Base-by-base conservation (phyloP, 768 basidiomycete genomes). In the Chlorophyllum brunneum region DNA sequence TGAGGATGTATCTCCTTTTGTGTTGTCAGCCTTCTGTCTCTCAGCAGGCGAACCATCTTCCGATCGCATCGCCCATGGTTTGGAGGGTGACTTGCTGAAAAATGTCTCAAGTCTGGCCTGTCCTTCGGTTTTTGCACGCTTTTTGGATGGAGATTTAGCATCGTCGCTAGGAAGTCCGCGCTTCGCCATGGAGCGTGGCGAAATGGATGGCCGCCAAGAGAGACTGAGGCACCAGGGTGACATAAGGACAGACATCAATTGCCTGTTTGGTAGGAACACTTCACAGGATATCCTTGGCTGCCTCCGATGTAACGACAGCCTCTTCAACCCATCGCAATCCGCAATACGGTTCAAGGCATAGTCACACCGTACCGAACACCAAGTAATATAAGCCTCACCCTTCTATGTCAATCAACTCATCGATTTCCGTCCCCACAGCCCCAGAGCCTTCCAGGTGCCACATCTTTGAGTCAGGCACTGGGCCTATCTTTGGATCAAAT, bases 61-160 rank as follows among this genome's bases (percentile, higher is more conserved):
- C 51, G 34, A n/a, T 23, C 30, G 36, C 11, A 27, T 13, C 43
- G 40, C 18, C 3, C 18, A 36, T 26, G 13, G 7, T 26, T 53
- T 53, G 33, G 24, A 24, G 16, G 51, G 36, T 27, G 36, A 46
- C 20, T 18, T 20, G 22, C 24, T 31, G 43, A 53, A 53, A 53
- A 53, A 53, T 15, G 43, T 22, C 3, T 53, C 51, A 18, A 53
- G 43, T 8, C 51, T 43, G 20, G 43, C 36, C 15, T 53, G 51
- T n/a, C 36, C 29, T 33, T 42, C 51, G 10, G 34, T 26, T 18
- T 37, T 53, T 24, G 41, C 15, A 11, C 51, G 51, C 43, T 53
- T 53, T 40, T 39, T 38, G 16, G 43, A 20, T 16, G 51, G 42
- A 38, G 43, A 30, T 31, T 30, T 29, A 31, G 36, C 27, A 26